Evolutionary conservation across 108 stramenopile genomes (phyloP).

Genomic region (Skeletonema menzelii): DNA sequence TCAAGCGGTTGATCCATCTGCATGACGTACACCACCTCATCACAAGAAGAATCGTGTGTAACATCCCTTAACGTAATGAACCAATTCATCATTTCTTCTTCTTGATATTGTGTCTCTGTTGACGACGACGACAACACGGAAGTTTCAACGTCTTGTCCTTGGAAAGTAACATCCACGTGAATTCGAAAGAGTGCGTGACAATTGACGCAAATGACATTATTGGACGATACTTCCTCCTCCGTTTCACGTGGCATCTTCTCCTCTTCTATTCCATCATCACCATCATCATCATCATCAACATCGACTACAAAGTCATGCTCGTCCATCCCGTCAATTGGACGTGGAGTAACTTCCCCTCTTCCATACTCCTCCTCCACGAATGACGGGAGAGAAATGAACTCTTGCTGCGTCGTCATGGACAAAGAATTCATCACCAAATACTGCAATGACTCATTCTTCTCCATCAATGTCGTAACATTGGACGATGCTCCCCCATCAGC

Average conservation of each 20-base stretch:
- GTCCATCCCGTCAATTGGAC: too few relatives aligned
- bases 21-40: not conserved
- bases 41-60: not conserved
- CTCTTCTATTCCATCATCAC: too few relatives aligned
- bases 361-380: not conserved
- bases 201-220: not conserved
- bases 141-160: not conserved
- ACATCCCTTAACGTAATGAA: not conserved
- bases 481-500: too few relatives aligned
- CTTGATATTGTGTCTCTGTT: too few relatives aligned
- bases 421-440: too few relatives aligned
- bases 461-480: too few relatives aligned
- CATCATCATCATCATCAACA: too few relatives aligned
- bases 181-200: slow-evolving; percentile 8
- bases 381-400: not conserved
- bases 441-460: not conserved
- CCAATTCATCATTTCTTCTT: not conserved
- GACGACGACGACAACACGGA: too few relatives aligned
- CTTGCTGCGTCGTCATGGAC: too few relatives aligned
- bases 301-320: too few relatives aligned
- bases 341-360: not conserved
- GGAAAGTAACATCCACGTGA: not conserved
- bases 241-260: not conserved
- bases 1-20: not conserved
- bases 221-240: not conserved